A percentile compares a stretch with the other conserved stretches of the same genome.
Evolutionary conservation across 78 protist species (phyloP).

Genomic region (Pigoraptor vietnamica): DNA sequence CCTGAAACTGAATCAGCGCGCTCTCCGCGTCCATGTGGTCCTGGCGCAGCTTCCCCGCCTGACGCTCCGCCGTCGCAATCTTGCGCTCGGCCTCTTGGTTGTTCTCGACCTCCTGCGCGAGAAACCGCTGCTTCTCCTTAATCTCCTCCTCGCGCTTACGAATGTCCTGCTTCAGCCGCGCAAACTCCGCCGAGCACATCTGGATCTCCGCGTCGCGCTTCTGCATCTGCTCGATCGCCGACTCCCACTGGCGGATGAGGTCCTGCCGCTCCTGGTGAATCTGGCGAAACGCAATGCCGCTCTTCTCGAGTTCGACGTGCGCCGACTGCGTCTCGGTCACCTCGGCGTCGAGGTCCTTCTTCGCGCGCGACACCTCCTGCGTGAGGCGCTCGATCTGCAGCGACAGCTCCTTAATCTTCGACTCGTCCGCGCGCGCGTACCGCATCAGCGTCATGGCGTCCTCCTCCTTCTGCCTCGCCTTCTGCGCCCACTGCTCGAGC

Average conservation of each 20-base stretch:
- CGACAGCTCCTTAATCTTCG: slow-evolving; percentile 36
- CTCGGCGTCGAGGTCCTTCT: too few relatives aligned
- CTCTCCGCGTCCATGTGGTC: background rate
- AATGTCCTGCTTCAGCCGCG: background rate
- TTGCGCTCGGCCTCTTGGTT: background rate
- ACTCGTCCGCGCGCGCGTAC: background rate
- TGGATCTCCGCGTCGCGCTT: slow-evolving; percentile 34
- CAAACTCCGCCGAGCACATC: slow-evolving; percentile 1
- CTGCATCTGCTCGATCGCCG: slow-evolving; percentile 41
- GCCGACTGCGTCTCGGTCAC: slow-evolving; percentile 57
- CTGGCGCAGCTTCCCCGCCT: background rate
- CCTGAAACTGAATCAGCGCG: background rate
- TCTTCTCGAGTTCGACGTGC: slow-evolving; percentile 67
- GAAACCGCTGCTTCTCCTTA: slow-evolving; percentile 2
- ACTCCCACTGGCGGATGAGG: slow-evolving; percentile 56
- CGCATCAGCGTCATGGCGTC: slow-evolving; percentile 21
- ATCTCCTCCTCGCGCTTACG: background rate
- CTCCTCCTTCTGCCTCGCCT: slow-evolving; percentile 58
- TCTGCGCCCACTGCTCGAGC: slow-evolving; percentile 63
- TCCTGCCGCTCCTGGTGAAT: slow-evolving; percentile 54
- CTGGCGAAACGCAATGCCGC: slow-evolving; percentile 47
- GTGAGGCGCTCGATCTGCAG: slow-evolving; percentile 51
- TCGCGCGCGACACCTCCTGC: too few relatives aligned
- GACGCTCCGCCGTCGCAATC: background rate
- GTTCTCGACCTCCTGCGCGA: background rate